Evolutionary conservation across 495 filamentous ascomycete species (phyloP), one percentile per base, ranked within the genome.

Genomic region (Penicillium arizonense): DNA sequence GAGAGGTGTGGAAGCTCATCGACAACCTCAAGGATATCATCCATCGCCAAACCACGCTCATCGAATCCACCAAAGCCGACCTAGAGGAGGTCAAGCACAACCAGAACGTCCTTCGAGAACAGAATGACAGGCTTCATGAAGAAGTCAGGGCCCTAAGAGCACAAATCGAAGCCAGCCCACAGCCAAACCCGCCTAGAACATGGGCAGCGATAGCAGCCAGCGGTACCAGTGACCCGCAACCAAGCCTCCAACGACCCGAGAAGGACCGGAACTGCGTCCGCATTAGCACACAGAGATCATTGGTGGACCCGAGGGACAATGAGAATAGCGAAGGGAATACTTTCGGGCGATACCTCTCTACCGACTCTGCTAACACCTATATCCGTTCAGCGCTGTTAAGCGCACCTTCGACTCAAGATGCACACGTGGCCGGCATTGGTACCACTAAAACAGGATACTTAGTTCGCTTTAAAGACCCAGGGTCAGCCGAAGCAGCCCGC

Each of bases 401-500:
- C 53, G 54, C 34, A 13, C 7, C n/a, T 16, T 8, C 44, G 14
- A 61, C 50, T 0, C 51, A 64, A 53, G 53, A 57, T 39, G 52
- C 47, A 28, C 39, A 62, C 42, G 52, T 62, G 13, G 54, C 54
- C 3, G 47, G 54, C 9, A 38, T 56, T 40, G 37, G 54, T 33
- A 63, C 57, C 33, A 64, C 57, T 21, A 61, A 57, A 32, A 62
- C 56, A 0, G 53, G 62, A 1, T 62, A 65, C 36, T 0, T 65
- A 6, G 59, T 65, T 50, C 58, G 55, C 18, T 65, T 62, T 20
- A 60, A 55, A 35, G 23, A 59, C 46, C 1, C 44, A 23, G 55
- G 57, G 46, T 59, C 55, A 21, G 59, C 62, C 10, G 43, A 59
- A 0, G 28, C 30, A 11, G 50, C 62, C 7, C 33, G 49, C 38